Evolutionary conservation across 78 protist genomes (phyloP).

Genomic region (Monocercomonoides exilis): DNA sequence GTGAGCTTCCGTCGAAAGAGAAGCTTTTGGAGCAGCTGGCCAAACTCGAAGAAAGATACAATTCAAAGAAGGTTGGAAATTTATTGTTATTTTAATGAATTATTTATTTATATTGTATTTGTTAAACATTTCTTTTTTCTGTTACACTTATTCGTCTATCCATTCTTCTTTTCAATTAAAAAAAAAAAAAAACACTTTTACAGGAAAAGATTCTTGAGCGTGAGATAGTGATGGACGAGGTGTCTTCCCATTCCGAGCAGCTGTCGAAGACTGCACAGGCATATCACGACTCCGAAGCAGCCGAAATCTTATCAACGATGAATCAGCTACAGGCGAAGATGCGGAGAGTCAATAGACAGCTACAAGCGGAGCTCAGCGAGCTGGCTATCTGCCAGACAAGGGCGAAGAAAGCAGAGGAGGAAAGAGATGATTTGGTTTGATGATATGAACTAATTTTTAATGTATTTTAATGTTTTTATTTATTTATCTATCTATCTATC

Average conservation of each 20-base stretch:
- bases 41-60: constrained; percentile 44
- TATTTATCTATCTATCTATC: too few relatives aligned
- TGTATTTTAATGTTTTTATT: too few relatives aligned
- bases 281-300: background rate
- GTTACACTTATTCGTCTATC: background rate
- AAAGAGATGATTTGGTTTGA: constrained; percentile 28
- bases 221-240: constrained; percentile 59
- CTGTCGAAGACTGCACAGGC: constrained; percentile 8
- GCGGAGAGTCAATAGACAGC: background rate
- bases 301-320: background rate
- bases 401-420: constrained; percentile 41
- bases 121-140: background rate
- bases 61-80: constrained; percentile 10
- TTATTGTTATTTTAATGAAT: background rate
- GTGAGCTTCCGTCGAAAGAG: constrained; percentile 22
- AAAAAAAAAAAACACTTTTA: too few relatives aligned
- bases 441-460: too few relatives aligned
- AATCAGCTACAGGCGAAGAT: background rate
- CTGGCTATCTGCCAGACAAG: constrained; percentile 15
- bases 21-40: constrained; percentile 28
- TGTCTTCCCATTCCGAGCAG: constrained; percentile 17
- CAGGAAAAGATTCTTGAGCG: constrained; percentile 62
- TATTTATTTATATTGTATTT: background rate
- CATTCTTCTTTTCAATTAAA: background rate
- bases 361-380: background rate